Evolutionary conservation across 192 early-diverging fungal species (phyloP).

Genomic region (Entomortierella chlamydospora): DNA sequence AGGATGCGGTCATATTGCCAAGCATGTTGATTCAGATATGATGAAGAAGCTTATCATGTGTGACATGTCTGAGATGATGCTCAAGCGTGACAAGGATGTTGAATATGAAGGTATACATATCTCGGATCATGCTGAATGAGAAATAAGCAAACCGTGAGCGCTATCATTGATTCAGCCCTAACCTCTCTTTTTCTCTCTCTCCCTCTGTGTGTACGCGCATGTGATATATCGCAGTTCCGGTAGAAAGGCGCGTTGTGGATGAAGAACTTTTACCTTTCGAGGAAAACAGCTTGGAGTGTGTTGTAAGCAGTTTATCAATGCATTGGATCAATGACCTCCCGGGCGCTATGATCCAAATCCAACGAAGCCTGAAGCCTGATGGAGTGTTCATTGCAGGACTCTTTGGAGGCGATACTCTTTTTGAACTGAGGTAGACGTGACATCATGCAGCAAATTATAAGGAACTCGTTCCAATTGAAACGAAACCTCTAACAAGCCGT

Average conservation of each 20-base stretch:
- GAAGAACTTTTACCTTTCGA: constrained; percentile 87
- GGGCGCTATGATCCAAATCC: constrained; percentile 86
- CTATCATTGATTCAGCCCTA: too few relatives aligned
- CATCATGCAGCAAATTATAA: neutral
- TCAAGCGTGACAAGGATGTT: constrained; percentile 65
- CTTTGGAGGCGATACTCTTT: constrained; percentile 96
- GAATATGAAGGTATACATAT: constrained; percentile 58
- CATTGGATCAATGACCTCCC: constrained; percentile 99
- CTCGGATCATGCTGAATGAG: too few relatives aligned
- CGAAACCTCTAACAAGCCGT: too few relatives aligned
- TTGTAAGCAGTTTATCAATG: constrained; percentile 86
- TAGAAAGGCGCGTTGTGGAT: constrained; percentile 83
- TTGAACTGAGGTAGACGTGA: constrained; percentile 82
- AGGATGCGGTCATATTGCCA: constrained; percentile 89
- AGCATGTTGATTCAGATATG: constrained; percentile 85
- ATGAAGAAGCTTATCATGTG: constrained; percentile 88
- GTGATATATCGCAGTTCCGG: constrained; percentile 62
- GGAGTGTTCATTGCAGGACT: constrained; percentile 94
- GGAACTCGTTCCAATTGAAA: neutral
- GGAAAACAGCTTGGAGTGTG: constrained; percentile 87
- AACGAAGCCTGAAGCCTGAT: constrained; percentile 87
- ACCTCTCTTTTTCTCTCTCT: neutral
- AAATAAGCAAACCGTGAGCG: too few relatives aligned
- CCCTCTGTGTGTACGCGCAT: too few relatives aligned
- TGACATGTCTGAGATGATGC: constrained; percentile 78